Evolutionary conservation across 352 stramenopile genomes (phyloP), one percentile per base, ranked within the genome.

Genomic region (Globisporangium camurandrum): DNA sequence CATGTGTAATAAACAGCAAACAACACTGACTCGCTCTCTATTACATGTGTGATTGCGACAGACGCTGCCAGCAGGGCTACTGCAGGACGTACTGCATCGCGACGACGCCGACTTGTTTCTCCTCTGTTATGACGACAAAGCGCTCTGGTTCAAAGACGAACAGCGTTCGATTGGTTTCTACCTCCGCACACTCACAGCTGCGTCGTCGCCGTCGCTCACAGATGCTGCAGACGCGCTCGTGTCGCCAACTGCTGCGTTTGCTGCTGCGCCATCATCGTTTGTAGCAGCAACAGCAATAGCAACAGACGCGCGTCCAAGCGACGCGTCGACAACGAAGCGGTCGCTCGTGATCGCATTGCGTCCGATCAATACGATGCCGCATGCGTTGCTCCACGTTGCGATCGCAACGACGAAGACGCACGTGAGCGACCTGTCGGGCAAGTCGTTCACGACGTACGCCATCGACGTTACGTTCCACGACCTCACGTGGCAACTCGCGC

Each of bases 401-500:
- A 88, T 93, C 40, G 58, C 70, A 0, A 49, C 56, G n/a, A 85
- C 72, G n/a, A 82, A 83, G 50, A 88, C 66, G 56, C 88, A 84
- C 61, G 59, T 88, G 22, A 93, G 81, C 51, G 81, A 93, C 51
- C 57, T 93, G 0, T 86, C 80, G 3, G 73, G 87, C 44, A 71
- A 73, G 9, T 56, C 62, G 24, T 92, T 85, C 54, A 92, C 80
- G 1, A 59, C 59, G 28, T 93, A 93, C 58, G 48, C 70, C 36
- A 75, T 93, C 46, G 71, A 87, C 39, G 66, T 93, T 16, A 48
- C 59, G 7, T 93, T 84, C 57, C 84, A 86, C 28, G 71, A 71
- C 42, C 69, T 86, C 42, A 67, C 59, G 37, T 93, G 81, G 81
- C 70, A 84, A 46, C 66, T 90, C 17, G 51, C 66, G 14, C 61